Percentiles rank a stretch among this genome's conserved stretches.
Evolutionary conservation across 805 yeast genomes (phyloP).

Genomic region (Wickerhamiella lipophila): DNA sequence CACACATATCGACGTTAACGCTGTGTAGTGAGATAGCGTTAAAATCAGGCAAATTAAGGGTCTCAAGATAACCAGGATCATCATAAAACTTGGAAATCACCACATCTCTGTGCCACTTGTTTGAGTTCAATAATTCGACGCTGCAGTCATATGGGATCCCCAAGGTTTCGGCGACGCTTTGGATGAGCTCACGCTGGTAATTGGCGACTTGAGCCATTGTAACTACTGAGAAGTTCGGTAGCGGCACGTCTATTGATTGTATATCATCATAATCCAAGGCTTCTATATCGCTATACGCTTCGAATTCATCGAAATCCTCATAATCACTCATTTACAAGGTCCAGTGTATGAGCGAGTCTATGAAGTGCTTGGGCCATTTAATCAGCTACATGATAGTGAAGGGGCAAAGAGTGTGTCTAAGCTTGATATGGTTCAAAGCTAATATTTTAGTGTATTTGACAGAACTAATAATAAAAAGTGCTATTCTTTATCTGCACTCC

Average conservation of each 20-base stretch:
- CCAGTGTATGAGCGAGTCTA: too few relatives aligned
- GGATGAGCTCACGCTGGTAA: background rate
- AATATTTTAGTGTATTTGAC: too few relatives aligned
- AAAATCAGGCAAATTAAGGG: background rate
- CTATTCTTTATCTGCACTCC: too few relatives aligned
- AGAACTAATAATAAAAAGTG: too few relatives aligned
- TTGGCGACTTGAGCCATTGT: background rate
- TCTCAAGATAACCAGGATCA: background rate
- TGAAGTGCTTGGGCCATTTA: too few relatives aligned
- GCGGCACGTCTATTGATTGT: background rate
- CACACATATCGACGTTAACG: conserved; percentile 1
- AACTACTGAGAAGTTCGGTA: background rate
- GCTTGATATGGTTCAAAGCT: too few relatives aligned
- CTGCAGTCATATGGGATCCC: background rate
- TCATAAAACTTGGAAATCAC: background rate
- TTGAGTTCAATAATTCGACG: background rate
- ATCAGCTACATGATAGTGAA: too few relatives aligned
- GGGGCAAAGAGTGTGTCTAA: too few relatives aligned
- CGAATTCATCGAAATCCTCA: background rate
- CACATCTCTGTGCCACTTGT: conserved; percentile 2
- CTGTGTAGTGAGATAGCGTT: background rate
- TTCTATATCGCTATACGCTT: background rate
- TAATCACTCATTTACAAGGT: background rate
- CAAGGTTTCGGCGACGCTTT: background rate
- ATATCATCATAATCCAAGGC: background rate